These are phyloP conservation scores for Psilocybe tampanensis DNA, from an alignment of 768 basidiomycete species.

Conservation along the genomic window DNA sequence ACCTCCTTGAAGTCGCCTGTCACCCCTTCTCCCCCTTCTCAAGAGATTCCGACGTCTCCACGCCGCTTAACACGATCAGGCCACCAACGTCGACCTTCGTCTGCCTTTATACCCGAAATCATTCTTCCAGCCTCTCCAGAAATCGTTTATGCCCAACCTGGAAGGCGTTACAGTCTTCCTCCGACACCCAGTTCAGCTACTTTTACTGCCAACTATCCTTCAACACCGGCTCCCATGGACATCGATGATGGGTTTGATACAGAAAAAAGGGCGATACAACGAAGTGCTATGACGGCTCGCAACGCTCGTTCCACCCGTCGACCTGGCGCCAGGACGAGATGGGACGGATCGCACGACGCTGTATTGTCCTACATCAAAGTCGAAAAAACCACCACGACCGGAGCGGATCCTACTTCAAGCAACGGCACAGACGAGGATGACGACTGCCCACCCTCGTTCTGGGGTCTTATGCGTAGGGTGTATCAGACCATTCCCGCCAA, in stretches of 20 bases:
- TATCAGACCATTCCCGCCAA: slow-evolving; percentile 80
- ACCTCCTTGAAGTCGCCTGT: slow-evolving; percentile 36
- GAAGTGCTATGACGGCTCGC: slow-evolving; percentile 38
- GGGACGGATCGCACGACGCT: slow-evolving; percentile 12
- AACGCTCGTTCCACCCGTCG: slow-evolving; percentile 23
- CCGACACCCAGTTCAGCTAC: slow-evolving; percentile 51
- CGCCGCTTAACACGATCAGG: not conserved
- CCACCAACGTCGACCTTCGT: slow-evolving; percentile 11
- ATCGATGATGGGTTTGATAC: slow-evolving; percentile 35
- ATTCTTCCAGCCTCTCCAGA: slow-evolving; percentile 2
- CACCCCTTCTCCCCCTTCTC: too few relatives aligned
- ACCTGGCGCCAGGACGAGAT: slow-evolving; percentile 21
- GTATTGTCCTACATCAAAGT: slow-evolving; percentile 27
- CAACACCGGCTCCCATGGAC: not conserved
- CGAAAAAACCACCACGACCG: slow-evolving; percentile 15
- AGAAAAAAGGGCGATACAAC: slow-evolving; percentile 45
- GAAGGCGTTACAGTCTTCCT: slow-evolving; percentile 57
- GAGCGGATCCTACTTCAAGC: not conserved
- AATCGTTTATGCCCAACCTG: slow-evolving; percentile 31
- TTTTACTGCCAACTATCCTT: slow-evolving; percentile 6
- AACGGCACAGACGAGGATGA: slow-evolving; percentile 9
- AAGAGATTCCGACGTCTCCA: not conserved
- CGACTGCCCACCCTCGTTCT: slow-evolving; percentile 35
- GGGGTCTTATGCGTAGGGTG: slow-evolving; percentile 51
- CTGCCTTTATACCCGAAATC: slow-evolving; percentile 32